A percentile compares a stretch with the other conserved stretches of the same genome.
These are phyloP conservation scores for Tolypocladium ovalisporum DNA, from an alignment of 2,329 filamentous ascomycete species.

Conservation along the genomic window DNA sequence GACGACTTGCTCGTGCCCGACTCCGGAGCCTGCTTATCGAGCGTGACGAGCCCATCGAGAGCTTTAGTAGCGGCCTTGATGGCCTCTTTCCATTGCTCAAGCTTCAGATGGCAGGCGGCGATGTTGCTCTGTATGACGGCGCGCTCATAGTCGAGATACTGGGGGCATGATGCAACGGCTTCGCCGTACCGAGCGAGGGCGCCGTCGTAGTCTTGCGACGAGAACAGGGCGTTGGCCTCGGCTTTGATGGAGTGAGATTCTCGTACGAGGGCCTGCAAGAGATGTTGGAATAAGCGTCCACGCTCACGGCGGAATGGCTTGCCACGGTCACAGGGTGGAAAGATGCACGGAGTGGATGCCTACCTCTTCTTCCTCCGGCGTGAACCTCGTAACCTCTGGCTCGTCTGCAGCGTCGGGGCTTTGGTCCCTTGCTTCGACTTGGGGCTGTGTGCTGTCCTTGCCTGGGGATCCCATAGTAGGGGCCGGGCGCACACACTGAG, in stretches of 20 bases:
- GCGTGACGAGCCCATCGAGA: constrained; percentile 58
- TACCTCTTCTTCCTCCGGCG: constrained; percentile 46
- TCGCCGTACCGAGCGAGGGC: constrained; percentile 77
- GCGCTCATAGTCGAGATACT: constrained; percentile 78
- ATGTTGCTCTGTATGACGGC: constrained; percentile 85
- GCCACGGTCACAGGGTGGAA: background rate
- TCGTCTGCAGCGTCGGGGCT: constrained; percentile 5
- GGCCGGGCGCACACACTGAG: background rate
- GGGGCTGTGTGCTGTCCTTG: background rate
- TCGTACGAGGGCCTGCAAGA: constrained; percentile 49
- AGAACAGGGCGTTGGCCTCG: constrained; percentile 72
- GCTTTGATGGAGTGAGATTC: constrained; percentile 66
- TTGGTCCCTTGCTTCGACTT: background rate
- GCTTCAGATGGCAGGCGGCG: constrained; percentile 76
- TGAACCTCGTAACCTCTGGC: constrained; percentile 26
- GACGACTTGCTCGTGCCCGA: constrained; percentile 26
- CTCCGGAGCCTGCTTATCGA: constrained; percentile 32
- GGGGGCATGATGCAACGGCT: constrained; percentile 67
- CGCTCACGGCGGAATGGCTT: background rate
- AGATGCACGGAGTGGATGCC: background rate
- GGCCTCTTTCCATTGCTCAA: constrained; percentile 76
- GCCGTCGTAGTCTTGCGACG: constrained; percentile 56
- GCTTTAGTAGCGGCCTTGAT: constrained; percentile 62
- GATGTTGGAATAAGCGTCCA: background rate
- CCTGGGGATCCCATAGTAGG: background rate